Conservation (phyloP, 164 flowering plant species). For the Magnolia kwangsiensis region DNA sequence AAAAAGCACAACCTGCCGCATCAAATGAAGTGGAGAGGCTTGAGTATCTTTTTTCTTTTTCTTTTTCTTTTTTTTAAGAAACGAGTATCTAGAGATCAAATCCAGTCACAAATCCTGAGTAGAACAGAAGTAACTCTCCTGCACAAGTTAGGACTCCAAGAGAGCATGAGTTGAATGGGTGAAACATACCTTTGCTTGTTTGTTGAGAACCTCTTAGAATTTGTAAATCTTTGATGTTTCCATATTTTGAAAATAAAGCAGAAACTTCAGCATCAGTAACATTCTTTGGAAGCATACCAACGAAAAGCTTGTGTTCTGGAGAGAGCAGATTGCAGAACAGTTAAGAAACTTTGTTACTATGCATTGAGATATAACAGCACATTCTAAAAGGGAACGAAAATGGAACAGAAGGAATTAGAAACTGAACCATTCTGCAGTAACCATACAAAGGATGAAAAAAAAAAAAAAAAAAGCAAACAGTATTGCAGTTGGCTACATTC, state of each 20-base stretch:
- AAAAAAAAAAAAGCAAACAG: background rate
- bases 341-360: background rate
- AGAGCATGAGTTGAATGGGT: constrained; percentile 1
- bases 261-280: constrained; percentile 83
- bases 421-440: background rate
- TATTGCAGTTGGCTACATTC: no score
- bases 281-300: constrained; percentile 99
- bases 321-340: constrained; percentile 5
- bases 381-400: constrained; percentile 1
- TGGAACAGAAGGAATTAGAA: background rate
- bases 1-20: constrained; percentile 84
- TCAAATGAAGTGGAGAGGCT: background rate
- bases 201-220: constrained; percentile 93
- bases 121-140: background rate
- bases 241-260: constrained; percentile 71
- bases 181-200: constrained; percentile 78
- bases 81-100: background rate
- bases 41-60: background rate
- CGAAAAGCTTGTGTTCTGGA: constrained; percentile 94
- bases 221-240: constrained; percentile 83
- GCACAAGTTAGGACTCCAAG: background rate
- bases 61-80: background rate
- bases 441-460: background rate
- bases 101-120: background rate
- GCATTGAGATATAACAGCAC: background rate